phyloP scores from a whole-genome alignment of 805 yeast species.

The Starmerella powellii region DNA sequence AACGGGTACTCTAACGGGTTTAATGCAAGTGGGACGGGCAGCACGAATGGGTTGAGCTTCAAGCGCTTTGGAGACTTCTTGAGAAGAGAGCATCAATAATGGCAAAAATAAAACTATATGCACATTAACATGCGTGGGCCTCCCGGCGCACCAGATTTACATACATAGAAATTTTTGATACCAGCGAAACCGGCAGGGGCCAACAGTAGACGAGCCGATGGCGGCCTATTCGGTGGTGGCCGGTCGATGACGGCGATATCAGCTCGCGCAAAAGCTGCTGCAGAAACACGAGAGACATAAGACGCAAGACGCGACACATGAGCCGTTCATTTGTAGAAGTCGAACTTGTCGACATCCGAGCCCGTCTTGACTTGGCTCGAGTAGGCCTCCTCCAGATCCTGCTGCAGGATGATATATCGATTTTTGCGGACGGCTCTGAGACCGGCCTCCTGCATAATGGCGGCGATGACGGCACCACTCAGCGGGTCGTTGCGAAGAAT shows the following conservation, averaged over 20 bases:
- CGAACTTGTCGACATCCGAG: constrained; percentile 91
- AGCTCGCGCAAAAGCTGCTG: no score
- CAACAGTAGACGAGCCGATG: no score
- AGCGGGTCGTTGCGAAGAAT: constrained; percentile 93
- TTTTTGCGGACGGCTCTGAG: constrained; percentile 96
- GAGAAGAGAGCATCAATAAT: constrained; percentile 9
- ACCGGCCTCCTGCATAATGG: constrained; percentile 99
- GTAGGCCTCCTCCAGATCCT: constrained; percentile 96
- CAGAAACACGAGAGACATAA: no score
- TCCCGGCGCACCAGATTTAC: no score
- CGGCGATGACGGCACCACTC: constrained; percentile 93
- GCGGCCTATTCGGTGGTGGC: no score
- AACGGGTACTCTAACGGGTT: neutral
- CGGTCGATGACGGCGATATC: no score
- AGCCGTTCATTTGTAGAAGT: constrained; percentile 64
- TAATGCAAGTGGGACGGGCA: neutral
- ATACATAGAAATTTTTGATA: no score
- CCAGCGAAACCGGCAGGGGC: no score
- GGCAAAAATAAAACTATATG: neutral
- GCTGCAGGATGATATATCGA: constrained; percentile 90
- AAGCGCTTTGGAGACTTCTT: constrained; percentile 16
- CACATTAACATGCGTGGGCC: no score
- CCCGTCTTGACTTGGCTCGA: constrained; percentile 93
- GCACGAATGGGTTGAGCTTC: constrained; percentile 8
- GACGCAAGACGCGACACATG: no score